Evolutionary conservation across 2,329 filamentous ascomycete genomes (phyloP), one percentile per base, ranked within the genome.

Genomic region (Dendrostoma leiphaemia): DNA sequence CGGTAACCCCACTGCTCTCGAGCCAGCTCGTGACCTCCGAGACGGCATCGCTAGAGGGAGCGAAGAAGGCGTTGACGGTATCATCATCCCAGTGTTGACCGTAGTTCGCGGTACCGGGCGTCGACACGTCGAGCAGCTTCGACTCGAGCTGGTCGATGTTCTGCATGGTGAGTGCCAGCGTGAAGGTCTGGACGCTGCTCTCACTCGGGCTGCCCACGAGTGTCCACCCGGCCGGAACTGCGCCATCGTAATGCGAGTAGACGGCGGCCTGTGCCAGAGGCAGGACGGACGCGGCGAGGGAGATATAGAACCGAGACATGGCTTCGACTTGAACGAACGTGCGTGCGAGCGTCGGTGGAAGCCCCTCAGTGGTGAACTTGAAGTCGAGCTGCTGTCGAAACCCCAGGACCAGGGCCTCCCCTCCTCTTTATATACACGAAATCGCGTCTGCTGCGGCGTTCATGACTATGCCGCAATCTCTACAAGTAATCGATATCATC

Each of bases 21-120:
- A 65, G 57, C 63, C 62, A 65, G 28, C 26, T n/a, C 3, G 48
- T 60, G 37, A 65, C 63, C 28, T 48, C 46, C 3, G 35, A 44
- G 19, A 54, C 53, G 10, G 60, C 59, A 5, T 57, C 51, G 40
- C 31, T 17, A 9, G 54, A 57, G 8, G 60, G 59, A n/a, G 59
- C 54, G 44, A 59, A 65, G 26, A 56, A 56, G 15, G 43, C 49
- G 32, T 56, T 57, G 34, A 62, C 51, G 34, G 59, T 59, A 6
- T 54, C 61, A 34, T 54, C 57, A 29, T 59, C 58, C 45, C 58
- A 59, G 57, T 58, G 63, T 17, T 60, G 59, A 44, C 63, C 61
- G 37, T 65, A 65, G 38, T 56, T 48, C 7, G 56, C 53, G 21
- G 54, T 60, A 6, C 58, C 53, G 3, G 62, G 62, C 2, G 60